Base-by-base conservation (phyloP, 2,329 filamentous ascomycete genomes). In the Didymella arachidicola region DNA sequence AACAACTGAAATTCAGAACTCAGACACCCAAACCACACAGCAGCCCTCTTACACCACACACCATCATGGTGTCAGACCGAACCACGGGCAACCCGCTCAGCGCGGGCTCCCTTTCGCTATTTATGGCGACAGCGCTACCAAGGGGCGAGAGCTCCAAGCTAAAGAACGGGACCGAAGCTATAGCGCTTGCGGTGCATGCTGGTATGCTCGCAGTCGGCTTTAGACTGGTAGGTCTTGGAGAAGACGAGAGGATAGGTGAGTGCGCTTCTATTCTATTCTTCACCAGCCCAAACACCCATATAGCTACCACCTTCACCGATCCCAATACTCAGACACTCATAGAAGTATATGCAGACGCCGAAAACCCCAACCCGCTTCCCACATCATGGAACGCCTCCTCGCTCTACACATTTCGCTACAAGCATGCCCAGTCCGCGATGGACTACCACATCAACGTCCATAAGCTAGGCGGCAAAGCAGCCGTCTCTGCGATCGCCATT, bases 121-220 rank as follows among this genome's bases (percentile, higher is more conserved):
- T 79, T 65, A 82, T 83, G 75, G 75, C 78, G 34, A 68, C 73
- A 29, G 79, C 78, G 38, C 68, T 83, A 43, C 79, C 81, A 1
- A 72, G 71, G 59, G 67, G 74, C 36, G 65, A 70, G 11, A 69
- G 68, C 1, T 73, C 79, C 43, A 74, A 79, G 64, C 68, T 93
- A 29, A 87, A 88, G 65, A 89, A 85, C 57, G 85, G 89, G 0
- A 92, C 90, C 74, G 93, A 98, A 79, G 92, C 90, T 46, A 82
- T 97, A 60, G 92, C 92, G 16, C 84, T 98, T 25, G 89, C 96
- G 62, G 83, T 89, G 19, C 94, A 99, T 77, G 90, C 92, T 3
- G 92, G 89, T 70, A 91, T 98, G 87, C 76, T 86, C 25, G 88
- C 89, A 8, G 86, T 94, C 2, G 91, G 88, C 63, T 98, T 97